These are phyloP conservation scores for Xenoacremonium recifei DNA, from an alignment of 2,329 filamentous ascomycete species.

Conservation along the genomic window DNA sequence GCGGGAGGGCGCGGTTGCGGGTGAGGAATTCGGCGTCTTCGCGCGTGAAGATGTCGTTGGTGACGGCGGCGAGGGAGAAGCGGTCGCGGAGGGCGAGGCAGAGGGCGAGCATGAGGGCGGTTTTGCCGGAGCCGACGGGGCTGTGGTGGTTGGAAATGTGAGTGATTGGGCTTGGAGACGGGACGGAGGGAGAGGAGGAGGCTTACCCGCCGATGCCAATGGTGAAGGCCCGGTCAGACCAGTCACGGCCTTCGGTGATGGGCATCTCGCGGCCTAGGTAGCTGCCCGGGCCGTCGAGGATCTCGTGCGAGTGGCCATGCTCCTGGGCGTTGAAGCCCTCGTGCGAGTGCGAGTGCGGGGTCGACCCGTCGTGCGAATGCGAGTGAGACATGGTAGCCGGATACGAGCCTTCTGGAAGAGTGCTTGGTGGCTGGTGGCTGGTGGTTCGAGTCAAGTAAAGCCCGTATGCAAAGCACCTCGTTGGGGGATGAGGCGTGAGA, in stretches of 20 bases:
- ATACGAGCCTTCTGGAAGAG: background rate
- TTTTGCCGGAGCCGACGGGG: constrained; percentile 95
- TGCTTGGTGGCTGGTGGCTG: no score
- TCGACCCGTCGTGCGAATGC: constrained; percentile 55
- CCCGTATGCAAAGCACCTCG: background rate
- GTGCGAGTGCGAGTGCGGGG: constrained; percentile 57
- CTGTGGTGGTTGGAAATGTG: constrained; percentile 42
- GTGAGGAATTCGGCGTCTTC: constrained; percentile 98
- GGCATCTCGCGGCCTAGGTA: constrained; percentile 91
- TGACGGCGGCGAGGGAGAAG: constrained; percentile 90
- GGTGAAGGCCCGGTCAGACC: constrained; percentile 87
- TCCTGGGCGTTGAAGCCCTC: constrained; percentile 58
- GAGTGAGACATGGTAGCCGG: constrained; percentile 33
- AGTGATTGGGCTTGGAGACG: background rate
- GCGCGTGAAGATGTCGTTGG: constrained; percentile 98
- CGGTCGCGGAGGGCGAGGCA: constrained; percentile 77
- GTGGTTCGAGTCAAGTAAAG: background rate
- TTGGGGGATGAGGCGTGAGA: background rate
- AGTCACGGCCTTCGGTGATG: constrained; percentile 82
- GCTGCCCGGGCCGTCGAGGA: constrained; percentile 89
- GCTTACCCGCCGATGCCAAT: constrained; percentile 94
- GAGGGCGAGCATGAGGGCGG: constrained; percentile 91
- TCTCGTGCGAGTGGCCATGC: constrained; percentile 94
- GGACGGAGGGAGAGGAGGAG: background rate
- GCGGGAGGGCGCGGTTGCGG: constrained; percentile 76